Conservation (phyloP, 2,329 filamentous ascomycete genomes). For the Microcyclosporella mali region DNA sequence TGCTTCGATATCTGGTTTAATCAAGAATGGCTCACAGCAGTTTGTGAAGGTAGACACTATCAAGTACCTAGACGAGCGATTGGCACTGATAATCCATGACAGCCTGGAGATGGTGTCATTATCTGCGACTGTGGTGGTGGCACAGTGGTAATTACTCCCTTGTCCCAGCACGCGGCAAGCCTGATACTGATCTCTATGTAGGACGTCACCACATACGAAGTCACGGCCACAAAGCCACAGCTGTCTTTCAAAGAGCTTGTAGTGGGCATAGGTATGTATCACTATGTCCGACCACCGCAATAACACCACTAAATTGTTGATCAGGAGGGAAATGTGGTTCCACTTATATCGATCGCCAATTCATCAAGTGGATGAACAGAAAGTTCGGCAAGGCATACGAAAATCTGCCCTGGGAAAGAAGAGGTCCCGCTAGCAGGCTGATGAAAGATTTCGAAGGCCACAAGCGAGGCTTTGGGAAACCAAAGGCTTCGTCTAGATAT, state of each 20-base stretch:
- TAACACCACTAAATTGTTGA: no score
- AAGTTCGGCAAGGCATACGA: conserved; percentile 7
- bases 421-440: conserved; percentile 7
- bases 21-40: conserved; percentile 1
- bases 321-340: conserved; percentile 15
- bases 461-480: conserved; percentile 11
- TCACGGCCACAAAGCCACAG: conserved; percentile 1
- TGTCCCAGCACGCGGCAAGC: no score
- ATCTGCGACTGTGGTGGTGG: conserved; percentile 14
- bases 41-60: not conserved
- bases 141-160: conserved; percentile 3
- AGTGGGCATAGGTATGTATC: conserved; percentile 4
- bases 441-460: conserved; percentile 13
- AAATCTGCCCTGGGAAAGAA: conserved; percentile 3
- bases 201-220: conserved; percentile 13
- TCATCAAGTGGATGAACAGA: conserved; percentile 11
- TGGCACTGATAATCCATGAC: no score
- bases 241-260: conserved; percentile 10
- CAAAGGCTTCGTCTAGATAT: not conserved
- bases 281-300: no score
- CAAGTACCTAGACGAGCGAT: not conserved
- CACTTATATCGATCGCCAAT: conserved; percentile 13
- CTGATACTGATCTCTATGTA: not conserved
- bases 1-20: not conserved
- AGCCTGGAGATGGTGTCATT: conserved; percentile 8